Percentiles rank a stretch among this genome's conserved stretches.
These are phyloP conservation scores for Mortierella sp. DNA, from an alignment of 371 early-diverging fungal species.

Conservation along the genomic window DNA sequence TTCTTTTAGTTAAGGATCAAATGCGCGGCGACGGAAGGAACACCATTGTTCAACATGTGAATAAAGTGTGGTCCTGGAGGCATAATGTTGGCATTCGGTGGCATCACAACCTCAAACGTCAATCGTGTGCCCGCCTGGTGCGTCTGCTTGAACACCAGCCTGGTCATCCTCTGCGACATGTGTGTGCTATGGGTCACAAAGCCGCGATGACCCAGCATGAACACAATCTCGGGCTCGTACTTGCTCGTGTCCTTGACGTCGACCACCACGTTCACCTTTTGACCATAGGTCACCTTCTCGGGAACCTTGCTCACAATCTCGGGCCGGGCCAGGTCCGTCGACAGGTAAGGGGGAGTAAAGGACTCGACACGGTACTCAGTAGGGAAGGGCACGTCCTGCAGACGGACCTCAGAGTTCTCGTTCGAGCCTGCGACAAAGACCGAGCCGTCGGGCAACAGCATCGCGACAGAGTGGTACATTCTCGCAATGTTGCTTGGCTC, in stretches of 20 bases:
- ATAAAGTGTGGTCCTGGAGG: slow-evolving; percentile 71
- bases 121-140: slow-evolving; percentile 46
- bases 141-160: slow-evolving; percentile 38
- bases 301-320: slow-evolving; percentile 62
- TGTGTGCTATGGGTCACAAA: slow-evolving; percentile 75
- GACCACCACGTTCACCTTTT: slow-evolving; percentile 45
- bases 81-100: slow-evolving; percentile 67
- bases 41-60: slow-evolving; percentile 66
- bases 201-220: slow-evolving; percentile 59
- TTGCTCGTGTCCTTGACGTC: slow-evolving; percentile 35
- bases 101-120: slow-evolving; percentile 57
- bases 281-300: slow-evolving; percentile 56
- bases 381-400: slow-evolving; percentile 51
- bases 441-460: slow-evolving; percentile 65
- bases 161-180: slow-evolving; percentile 71
- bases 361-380: slow-evolving; percentile 73
- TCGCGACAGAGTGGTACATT: slow-evolving; percentile 75
- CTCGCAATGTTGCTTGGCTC: slow-evolving; percentile 67
- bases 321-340: slow-evolving; percentile 60
- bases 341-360: slow-evolving; percentile 71
- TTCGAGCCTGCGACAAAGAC: slow-evolving; percentile 60
- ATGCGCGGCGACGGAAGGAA: slow-evolving; percentile 55
- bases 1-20: slow-evolving; percentile 38
- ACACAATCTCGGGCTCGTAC: slow-evolving; percentile 24
- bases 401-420: slow-evolving; percentile 34